Evolutionary conservation across 192 early-diverging fungal species (phyloP).

Genomic region (Thamnidium elegans): DNA sequence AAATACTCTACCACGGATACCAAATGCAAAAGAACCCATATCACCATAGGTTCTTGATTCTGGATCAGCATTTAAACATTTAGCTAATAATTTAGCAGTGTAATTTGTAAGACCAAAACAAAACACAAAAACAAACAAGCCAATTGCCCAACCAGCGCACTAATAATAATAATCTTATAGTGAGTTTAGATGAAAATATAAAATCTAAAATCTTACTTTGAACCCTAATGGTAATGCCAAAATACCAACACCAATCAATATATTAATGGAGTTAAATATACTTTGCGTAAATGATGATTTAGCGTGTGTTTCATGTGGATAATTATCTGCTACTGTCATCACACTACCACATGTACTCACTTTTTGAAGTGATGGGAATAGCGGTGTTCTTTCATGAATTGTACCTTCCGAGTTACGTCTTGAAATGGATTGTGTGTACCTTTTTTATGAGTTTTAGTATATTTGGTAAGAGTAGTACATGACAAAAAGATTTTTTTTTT

Average conservation of each 20-base stretch:
- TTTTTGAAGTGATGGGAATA: conserved; percentile 19
- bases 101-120: conserved; percentile 46
- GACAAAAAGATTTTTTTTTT: too few relatives aligned
- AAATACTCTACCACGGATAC: conserved; percentile 25
- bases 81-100: conserved; percentile 59
- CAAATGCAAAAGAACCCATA: conserved; percentile 40
- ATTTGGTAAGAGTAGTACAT: not conserved
- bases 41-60: conserved; percentile 44
- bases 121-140: conserved; percentile 46
- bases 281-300: conserved; percentile 45
- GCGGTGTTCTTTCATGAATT: conserved; percentile 10
- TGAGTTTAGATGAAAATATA: not conserved
- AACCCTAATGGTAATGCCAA: conserved; percentile 61
- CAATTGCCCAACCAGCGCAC: conserved; percentile 58
- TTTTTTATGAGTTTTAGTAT: not conserved
- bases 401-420: conserved; percentile 10
- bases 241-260: conserved; percentile 66
- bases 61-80: conserved; percentile 43
- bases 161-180: not conserved
- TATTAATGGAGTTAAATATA: conserved; percentile 59
- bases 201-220: conserved; percentile 23
- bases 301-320: conserved; percentile 14
- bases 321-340: conserved; percentile 30
- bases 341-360: conserved; percentile 22
- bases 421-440: conserved; percentile 3